Evolutionary conservation across 768 basidiomycete genomes (phyloP).

Genomic region (Agrocybe praecox): DNA sequence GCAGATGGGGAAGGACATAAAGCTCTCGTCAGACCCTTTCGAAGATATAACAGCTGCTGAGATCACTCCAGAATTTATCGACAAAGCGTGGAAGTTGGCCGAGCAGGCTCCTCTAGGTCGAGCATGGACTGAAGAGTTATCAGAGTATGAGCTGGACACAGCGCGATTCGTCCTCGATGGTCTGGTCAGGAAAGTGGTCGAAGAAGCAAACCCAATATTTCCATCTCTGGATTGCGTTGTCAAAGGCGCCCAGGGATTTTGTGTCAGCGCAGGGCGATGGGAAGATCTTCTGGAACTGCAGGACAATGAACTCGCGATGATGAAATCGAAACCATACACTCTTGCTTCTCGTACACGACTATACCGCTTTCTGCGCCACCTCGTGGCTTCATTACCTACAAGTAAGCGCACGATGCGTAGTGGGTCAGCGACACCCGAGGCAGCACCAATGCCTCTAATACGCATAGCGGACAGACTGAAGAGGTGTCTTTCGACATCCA

Average conservation of each 20-base stretch:
- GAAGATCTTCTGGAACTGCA: conserved; percentile 54
- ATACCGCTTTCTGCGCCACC: conserved; percentile 52
- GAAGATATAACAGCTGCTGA: conserved; percentile 24
- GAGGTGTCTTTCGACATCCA: conserved; percentile 38
- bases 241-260: conserved; percentile 6
- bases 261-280: conserved; percentile 40
- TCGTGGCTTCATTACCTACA: conserved; percentile 10
- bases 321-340: conserved; percentile 48
- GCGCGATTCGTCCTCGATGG: conserved; percentile 57
- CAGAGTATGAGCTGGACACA: conserved; percentile 61
- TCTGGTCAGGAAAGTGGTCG: conserved; percentile 45
- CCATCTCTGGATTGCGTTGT: conserved; percentile 11
- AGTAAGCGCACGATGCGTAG: background rate
- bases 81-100: conserved; percentile 47
- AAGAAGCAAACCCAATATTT: conserved; percentile 25
- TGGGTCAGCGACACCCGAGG: background rate
- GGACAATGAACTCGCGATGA: conserved; percentile 53
- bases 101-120: conserved; percentile 24
- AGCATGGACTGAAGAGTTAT: conserved; percentile 31
- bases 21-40: conserved; percentile 19
- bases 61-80: conserved; percentile 41
- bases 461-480: conserved; percentile 15
- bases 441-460: background rate
- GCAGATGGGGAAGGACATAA: conserved; percentile 9
- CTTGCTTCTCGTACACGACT: conserved; percentile 55